Evolutionary conservation across 139 green algal species (phyloP).

Genomic region (Coccomyxa sp.): DNA sequence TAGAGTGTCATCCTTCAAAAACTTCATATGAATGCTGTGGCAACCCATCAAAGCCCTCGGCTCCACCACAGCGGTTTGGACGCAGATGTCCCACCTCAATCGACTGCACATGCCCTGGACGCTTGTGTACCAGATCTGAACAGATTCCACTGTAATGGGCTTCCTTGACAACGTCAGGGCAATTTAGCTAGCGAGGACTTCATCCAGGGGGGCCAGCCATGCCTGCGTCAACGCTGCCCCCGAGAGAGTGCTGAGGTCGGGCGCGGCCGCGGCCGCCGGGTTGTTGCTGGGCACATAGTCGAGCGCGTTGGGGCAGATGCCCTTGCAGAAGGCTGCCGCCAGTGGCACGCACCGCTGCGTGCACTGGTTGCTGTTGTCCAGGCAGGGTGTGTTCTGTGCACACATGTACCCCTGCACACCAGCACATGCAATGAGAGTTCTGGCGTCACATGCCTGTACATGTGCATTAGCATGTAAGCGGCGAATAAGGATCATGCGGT

Average conservation of each 20-base stretch:
- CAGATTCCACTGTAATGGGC: neutral
- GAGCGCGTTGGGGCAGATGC: neutral
- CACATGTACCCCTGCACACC: neutral
- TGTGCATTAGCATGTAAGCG: neutral
- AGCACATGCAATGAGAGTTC: neutral
- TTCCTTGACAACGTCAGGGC: neutral
- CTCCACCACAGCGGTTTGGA: no score
- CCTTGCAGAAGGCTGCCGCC: neutral
- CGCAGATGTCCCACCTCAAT: no score
- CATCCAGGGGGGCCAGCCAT: neutral
- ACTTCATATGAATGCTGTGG: neutral
- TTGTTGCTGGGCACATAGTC: neutral
- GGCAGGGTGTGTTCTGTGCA: neutral
- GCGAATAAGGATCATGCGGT: no score
- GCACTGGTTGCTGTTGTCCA: neutral
- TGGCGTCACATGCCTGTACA: neutral
- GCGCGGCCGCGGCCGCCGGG: no score
- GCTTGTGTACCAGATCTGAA: neutral
- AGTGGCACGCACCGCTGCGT: neutral
- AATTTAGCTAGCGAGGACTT: neutral
- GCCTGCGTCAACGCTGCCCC: neutral
- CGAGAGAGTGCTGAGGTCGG: no score
- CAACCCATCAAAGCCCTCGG: no score
- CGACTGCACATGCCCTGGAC: no score
- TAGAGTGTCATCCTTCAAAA: neutral